phyloP scores from a whole-genome alignment of 805 yeast species.

The Candida fluviatilis region DNA sequence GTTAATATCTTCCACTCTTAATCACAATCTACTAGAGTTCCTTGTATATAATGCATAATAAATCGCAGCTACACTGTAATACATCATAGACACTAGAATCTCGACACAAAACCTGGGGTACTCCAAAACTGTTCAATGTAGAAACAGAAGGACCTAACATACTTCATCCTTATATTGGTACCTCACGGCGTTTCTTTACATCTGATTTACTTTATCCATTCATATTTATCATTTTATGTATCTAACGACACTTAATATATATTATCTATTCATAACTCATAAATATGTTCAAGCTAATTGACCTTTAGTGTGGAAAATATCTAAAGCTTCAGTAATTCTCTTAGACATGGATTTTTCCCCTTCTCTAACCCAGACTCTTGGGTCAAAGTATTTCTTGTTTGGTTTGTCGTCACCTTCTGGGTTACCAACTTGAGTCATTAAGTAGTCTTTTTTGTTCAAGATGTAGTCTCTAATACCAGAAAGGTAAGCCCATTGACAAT shows the following conservation, averaged over 20 bases:
- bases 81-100: too few relatives aligned
- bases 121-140: too few relatives aligned
- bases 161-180: too few relatives aligned
- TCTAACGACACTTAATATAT: not conserved
- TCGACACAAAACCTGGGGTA: too few relatives aligned
- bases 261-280: constrained; percentile 1
- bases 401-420: constrained; percentile 99
- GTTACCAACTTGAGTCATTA: constrained; percentile 89
- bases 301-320: constrained; percentile 76
- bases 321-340: constrained; percentile 82
- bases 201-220: not conserved
- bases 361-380: constrained; percentile 99
- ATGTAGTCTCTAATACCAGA: constrained; percentile 97
- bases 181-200: too few relatives aligned
- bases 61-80: too few relatives aligned
- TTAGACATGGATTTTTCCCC: constrained; percentile 97
- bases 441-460: constrained; percentile 92
- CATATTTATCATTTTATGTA: not conserved
- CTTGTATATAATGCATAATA: not conserved
- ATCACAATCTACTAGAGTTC: too few relatives aligned
- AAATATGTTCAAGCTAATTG: constrained; percentile 31
- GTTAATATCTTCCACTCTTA: too few relatives aligned
- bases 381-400: constrained; percentile 99
- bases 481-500: constrained; percentile 97
- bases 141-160: too few relatives aligned